phyloP scores from a whole-genome alignment of 805 yeast species.

The Metschnikowia colocasiae region DNA sequence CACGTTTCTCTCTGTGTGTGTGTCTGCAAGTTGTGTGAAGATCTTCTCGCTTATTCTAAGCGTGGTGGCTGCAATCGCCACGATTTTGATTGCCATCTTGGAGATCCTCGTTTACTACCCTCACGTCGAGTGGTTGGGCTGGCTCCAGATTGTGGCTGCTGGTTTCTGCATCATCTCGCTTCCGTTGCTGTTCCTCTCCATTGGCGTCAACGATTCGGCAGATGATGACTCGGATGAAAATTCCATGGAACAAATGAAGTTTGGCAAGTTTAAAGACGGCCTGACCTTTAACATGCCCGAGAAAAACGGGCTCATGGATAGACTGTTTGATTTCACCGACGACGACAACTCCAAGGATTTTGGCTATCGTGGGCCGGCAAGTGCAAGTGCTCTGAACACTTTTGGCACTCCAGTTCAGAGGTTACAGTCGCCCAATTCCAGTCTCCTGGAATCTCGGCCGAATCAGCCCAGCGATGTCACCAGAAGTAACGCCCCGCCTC shows the following conservation, averaged over 20 bases:
- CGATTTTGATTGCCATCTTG: conserved; percentile 54
- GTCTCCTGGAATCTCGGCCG: conserved; percentile 31
- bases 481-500: conserved; percentile 1
- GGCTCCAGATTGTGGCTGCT: conserved; percentile 69
- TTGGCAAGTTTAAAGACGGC: conserved; percentile 10
- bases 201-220: conserved; percentile 25
- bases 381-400: too few relatives aligned
- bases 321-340: conserved; percentile 4
- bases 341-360: conserved; percentile 10
- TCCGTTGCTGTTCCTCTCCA: conserved; percentile 42
- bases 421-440: conserved; percentile 16
- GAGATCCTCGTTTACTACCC: conserved; percentile 61
- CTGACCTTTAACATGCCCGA: not conserved
- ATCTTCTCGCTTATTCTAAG: conserved; percentile 44
- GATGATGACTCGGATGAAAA: conserved; percentile 17
- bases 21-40: conserved; percentile 19
- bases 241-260: conserved; percentile 17
- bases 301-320: not conserved
- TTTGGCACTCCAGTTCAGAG: not conserved
- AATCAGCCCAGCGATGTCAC: conserved; percentile 35
- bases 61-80: conserved; percentile 48
- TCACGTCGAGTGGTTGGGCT: conserved; percentile 63
- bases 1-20: conserved; percentile 25
- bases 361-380: conserved; percentile 13
- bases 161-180: conserved; percentile 50